Evolutionary conservation across 768 basidiomycete genomes (phyloP).

Genomic region (Auricularia auricula-judae): DNA sequence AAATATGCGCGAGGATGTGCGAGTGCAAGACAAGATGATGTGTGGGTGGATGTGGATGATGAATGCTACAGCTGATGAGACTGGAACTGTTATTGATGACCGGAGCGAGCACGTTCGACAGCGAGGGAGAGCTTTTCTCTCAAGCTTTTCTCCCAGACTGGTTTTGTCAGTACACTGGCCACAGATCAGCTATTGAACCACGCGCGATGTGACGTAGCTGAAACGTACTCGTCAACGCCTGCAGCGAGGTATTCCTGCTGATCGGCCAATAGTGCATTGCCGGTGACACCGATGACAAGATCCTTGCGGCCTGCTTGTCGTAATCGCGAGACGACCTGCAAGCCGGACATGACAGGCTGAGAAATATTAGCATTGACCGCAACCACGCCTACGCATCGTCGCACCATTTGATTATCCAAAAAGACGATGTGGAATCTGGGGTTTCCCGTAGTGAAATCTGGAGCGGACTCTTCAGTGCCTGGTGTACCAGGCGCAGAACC

Average conservation of each 20-base stretch:
- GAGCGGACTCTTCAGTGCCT: neutral
- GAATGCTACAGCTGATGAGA: no score
- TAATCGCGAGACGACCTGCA: conserved; percentile 54
- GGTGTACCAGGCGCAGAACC: neutral
- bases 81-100: no score
- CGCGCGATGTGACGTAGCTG: neutral
- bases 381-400: neutral
- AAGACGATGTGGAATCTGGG: conserved; percentile 34
- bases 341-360: conserved; percentile 56
- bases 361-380: neutral
- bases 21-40: no score
- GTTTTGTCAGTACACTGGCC: conserved; percentile 64
- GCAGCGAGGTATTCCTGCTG: conserved; percentile 69
- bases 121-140: conserved; percentile 7
- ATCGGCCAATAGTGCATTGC: conserved; percentile 40
- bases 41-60: no score
- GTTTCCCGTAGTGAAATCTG: neutral
- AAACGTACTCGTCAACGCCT: conserved; percentile 59
- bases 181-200: neutral
- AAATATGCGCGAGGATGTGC: no score
- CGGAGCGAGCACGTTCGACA: no score
- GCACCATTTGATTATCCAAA: conserved; percentile 64
- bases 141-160: conserved; percentile 52
- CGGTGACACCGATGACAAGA: conserved; percentile 69
- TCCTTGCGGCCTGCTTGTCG: conserved; percentile 55